Base-by-base conservation (phyloP, 2,329 filamentous ascomycete species). In the Eurotiales sp. region DNA sequence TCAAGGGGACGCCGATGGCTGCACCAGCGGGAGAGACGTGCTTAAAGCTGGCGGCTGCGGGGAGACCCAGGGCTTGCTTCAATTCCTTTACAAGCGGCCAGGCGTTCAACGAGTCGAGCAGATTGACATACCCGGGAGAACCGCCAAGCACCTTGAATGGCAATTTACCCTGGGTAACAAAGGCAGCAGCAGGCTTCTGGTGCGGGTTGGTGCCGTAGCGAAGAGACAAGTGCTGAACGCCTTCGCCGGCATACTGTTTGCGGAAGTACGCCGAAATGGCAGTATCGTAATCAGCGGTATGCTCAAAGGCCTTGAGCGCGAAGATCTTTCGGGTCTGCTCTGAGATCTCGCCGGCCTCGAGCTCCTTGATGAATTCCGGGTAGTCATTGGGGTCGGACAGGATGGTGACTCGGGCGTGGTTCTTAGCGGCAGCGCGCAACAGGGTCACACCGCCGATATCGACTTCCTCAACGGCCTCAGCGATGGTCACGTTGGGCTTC, bases 51-150 rank as follows among this genome's bases (percentile, higher is more conserved):
- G 93, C 92, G 25, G 93, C 93, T 49, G 93, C 93, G 29, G 93
- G 89, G 70, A 87, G 85, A 61, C 87, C 86, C 19, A 97, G 84
- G 19, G 92, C 90, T 61, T 87, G 78, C 78, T 90, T 95, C 64
- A 99, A 82, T 77, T 99, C 93, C 79, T 95, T 95, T 52, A 99
- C 93, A 55, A 99, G 77, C 6, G 90, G 88, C 93, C 93, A 99
- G 61, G 90, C 90, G 73, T 99, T 99, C 61, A 99, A 82, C 46
- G 90, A 89, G 72, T 99, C 93, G 44, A 99, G 83, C 45, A 99
- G 81, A 77, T 99, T 99, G 78, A 99, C 93, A 73, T 96, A 99
- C 49, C 93, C 93, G 7, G 93, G 93, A 8, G 90, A 82, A 48
- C 93, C 93, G 61, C 85, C 79, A 10, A 97, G 83, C 23, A 95